Evolutionary conservation across 2,329 filamentous ascomycete genomes (phyloP).

Genomic region (Apiospora aurea): DNA sequence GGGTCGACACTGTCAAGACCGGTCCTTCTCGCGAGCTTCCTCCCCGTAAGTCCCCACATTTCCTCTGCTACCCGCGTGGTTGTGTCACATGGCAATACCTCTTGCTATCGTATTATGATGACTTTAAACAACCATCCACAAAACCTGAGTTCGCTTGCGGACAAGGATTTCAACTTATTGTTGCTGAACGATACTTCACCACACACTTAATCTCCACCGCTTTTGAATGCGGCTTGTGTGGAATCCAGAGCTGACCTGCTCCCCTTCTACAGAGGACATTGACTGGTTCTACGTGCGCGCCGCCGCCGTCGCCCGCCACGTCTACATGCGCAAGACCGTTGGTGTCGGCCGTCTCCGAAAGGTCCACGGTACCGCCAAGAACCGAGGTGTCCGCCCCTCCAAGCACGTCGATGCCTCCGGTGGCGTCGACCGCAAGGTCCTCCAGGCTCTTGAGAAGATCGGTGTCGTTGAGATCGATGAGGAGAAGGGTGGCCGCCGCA

Average conservation of each 20-base stretch:
- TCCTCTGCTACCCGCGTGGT: neutral
- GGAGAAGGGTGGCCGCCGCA: constrained; percentile 97
- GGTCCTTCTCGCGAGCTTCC: constrained; percentile 96
- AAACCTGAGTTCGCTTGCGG: constrained; percentile 61
- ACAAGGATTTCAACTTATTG: constrained; percentile 55
- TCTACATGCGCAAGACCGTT: constrained; percentile 99
- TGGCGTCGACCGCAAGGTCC: constrained; percentile 94
- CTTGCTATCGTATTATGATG: constrained; percentile 51
- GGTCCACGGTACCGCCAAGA: constrained; percentile 95
- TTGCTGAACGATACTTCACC: constrained; percentile 39
- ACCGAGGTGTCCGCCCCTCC: constrained; percentile 89
- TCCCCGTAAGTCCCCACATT: constrained; percentile 58
- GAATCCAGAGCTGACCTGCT: neutral
- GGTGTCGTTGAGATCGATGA: constrained; percentile 97
- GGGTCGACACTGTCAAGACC: constrained; percentile 99
- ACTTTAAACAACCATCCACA: constrained; percentile 65
- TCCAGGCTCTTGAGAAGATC: constrained; percentile 99
- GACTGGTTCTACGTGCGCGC: constrained; percentile 97
- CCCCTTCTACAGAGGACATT: constrained; percentile 69
- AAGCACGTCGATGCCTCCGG: constrained; percentile 97
- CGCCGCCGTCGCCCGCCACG: constrained; percentile 93
- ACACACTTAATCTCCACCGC: neutral
- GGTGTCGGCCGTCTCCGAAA: constrained; percentile 98
- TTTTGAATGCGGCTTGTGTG: neutral
- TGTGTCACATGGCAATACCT: neutral